phyloP scores from a whole-genome alignment of 371 early-diverging fungal genomes.

The Zychaea mexicana region DNA sequence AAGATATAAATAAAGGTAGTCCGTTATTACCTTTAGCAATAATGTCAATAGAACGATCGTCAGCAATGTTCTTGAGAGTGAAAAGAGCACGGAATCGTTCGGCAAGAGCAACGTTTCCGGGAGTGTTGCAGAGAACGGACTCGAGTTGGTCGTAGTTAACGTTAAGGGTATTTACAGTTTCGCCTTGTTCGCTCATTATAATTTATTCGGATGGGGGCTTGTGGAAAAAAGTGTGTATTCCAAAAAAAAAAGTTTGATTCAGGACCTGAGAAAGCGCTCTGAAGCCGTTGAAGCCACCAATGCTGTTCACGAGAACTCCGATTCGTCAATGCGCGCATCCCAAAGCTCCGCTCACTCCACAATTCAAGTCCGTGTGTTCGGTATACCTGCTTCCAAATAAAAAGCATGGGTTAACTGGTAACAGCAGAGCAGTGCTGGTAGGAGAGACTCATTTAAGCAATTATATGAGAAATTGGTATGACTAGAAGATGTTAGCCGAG shows the following conservation, averaged over 20 bases:
- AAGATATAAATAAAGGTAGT: background rate
- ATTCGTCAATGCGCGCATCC: too few species aligned
- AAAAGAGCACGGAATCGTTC: constrained; percentile 96
- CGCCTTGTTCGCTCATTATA: background rate
- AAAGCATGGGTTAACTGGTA: too few species aligned
- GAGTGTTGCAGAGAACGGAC: constrained; percentile 58
- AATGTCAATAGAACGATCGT: constrained; percentile 80
- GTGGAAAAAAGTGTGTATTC: background rate
- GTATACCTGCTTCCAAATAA: too few species aligned
- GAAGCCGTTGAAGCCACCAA: background rate
- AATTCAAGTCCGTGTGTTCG: too few species aligned
- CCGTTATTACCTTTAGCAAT: constrained; percentile 70
- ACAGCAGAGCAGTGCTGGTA: too few species aligned
- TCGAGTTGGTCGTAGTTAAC: constrained; percentile 52
- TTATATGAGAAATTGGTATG: too few species aligned
- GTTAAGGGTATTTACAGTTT: constrained; percentile 8
- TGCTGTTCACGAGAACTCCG: background rate
- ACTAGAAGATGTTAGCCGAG: too few species aligned
- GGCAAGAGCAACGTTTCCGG: constrained; percentile 66
- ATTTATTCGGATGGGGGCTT: background rate
- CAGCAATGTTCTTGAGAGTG: constrained; percentile 87
- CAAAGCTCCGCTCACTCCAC: too few species aligned
- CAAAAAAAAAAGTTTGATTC: constrained; percentile 4
- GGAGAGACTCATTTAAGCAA: too few species aligned
- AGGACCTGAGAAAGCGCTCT: too few species aligned